Evolutionary conservation across 768 basidiomycete species (phyloP).

Genomic region (Omphalotus guepiniiformis): DNA sequence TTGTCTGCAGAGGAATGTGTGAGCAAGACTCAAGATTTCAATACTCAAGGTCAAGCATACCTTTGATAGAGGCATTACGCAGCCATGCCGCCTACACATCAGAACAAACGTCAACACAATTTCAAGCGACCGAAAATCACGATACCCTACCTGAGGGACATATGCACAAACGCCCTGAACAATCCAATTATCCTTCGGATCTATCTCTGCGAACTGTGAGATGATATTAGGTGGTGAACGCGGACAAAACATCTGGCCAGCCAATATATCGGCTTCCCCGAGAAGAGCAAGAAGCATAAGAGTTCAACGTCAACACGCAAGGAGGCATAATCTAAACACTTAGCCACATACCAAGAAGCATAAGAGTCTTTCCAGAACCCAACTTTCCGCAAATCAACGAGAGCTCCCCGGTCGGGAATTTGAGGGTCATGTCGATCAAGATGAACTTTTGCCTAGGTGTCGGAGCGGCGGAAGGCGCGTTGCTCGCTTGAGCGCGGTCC

Average conservation of each 20-base stretch:
- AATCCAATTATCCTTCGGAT: slow-evolving; percentile 64
- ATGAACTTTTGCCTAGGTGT: slow-evolving; percentile 81
- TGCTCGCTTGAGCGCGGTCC: slow-evolving; percentile 47
- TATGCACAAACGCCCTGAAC: slow-evolving; percentile 79
- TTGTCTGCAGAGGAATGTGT: slow-evolving; percentile 35
- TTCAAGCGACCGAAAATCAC: slow-evolving; percentile 26
- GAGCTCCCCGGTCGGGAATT: slow-evolving; percentile 76
- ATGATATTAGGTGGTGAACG: slow-evolving; percentile 80
- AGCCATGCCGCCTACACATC: slow-evolving; percentile 58
- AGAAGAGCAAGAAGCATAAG: slow-evolving; percentile 52
- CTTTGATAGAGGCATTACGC: slow-evolving; percentile 65
- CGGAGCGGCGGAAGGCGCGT: slow-evolving; percentile 50
- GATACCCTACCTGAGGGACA: slow-evolving; percentile 80
- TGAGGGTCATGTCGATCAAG: slow-evolving; percentile 70
- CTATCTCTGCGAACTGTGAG: slow-evolving; percentile 47
- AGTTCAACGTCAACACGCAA: background rate
- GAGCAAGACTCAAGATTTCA: background rate
- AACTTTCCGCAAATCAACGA: slow-evolving; percentile 87
- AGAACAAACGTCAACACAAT: slow-evolving; percentile 31
- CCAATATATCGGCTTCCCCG: slow-evolving; percentile 82
- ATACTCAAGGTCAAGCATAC: slow-evolving; percentile 18
- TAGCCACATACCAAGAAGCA: slow-evolving; percentile 54
- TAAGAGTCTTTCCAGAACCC: slow-evolving; percentile 83
- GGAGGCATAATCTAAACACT: background rate
- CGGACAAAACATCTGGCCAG: slow-evolving; percentile 80